A percentile compares a stretch with the other conserved stretches of the same genome.
Evolutionary conservation across 768 basidiomycete species (phyloP).

Genomic region (Dentipellis fragilis): DNA sequence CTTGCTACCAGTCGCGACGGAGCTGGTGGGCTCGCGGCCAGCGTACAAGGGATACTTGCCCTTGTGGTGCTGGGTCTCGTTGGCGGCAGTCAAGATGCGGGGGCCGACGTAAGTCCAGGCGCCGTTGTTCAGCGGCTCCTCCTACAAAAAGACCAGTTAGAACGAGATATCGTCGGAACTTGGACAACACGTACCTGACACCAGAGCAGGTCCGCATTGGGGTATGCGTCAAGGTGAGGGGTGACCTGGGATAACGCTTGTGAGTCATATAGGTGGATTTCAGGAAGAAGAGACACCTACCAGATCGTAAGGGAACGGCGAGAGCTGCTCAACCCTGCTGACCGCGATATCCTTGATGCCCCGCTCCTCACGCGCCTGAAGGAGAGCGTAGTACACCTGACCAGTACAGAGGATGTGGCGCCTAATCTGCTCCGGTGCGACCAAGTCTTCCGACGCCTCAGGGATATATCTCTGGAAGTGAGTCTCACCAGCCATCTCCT

Average conservation of each 20-base stretch:
- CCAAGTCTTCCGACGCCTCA: constrained; percentile 66
- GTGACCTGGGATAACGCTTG: constrained; percentile 46
- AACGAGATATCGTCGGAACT: neutral
- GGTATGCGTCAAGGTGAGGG: constrained; percentile 92
- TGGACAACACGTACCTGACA: constrained; percentile 51
- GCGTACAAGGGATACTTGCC: constrained; percentile 88
- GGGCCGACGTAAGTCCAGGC: constrained; percentile 96
- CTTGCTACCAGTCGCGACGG: constrained; percentile 89
- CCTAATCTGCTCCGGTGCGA: constrained; percentile 76
- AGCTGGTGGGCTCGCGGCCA: constrained; percentile 85
- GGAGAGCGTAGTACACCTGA: constrained; percentile 89
- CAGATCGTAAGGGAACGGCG: constrained; percentile 95
- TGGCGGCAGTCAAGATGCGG: constrained; percentile 87
- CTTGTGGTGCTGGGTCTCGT: constrained; percentile 83
- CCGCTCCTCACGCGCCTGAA: constrained; percentile 83
- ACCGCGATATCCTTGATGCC: constrained; percentile 92
- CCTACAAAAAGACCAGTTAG: constrained; percentile 28
- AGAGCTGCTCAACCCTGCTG: constrained; percentile 88
- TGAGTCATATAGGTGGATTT: neutral
- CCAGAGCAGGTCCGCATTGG: constrained; percentile 90
- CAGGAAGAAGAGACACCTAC: constrained; percentile 32
- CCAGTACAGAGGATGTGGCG: constrained; percentile 88
- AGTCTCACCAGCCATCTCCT: constrained; percentile 84
- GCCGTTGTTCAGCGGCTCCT: constrained; percentile 96
- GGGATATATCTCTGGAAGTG: constrained; percentile 92